Evolutionary conservation across 345 rosid species (phyloP), one percentile per base, ranked within the genome.

Genomic region (Rhodomyrtus tomentosa): DNA sequence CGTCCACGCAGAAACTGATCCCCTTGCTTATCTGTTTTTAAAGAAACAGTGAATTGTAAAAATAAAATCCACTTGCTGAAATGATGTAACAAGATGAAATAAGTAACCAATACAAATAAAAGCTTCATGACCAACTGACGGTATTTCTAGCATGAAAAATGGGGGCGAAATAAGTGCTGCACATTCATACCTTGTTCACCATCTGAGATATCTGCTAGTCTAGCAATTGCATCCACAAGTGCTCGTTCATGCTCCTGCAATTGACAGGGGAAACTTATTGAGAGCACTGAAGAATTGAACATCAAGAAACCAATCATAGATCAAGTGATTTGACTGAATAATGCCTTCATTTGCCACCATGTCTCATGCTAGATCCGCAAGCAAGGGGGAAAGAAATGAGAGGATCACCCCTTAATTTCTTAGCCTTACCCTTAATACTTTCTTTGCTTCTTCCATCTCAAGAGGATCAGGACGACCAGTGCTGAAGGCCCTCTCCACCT

Each of bases 401-500:
- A 83, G 40, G 36, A 59, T 59, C 73, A 59, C 73, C 87, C 50
- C 49, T 79, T 56, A 84, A 53, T 45, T 68, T 45, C 79, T 82
- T 88, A 50, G 85, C 80, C 91, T 72, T 85, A 95, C 98, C 95
- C 92, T 93, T 84, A 95, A 86, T 80, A 91, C 87, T 92, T 89
- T 95, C 92, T 91, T 95, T 38, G 98, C 98, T 88, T 90, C 93
- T 88, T 93, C 95, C 86, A 95, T 87, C 91, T 94, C 96, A 83
- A 88, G 92, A 84, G 96, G 96, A 89, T 95, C 93, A 50, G 96
- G 92, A 86, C 88, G 94, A 84, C 90, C 90, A 85, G 92, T 74
- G 73, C 90, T 89, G 87, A 94, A 92, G 73, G 93, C 91, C 90
- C 93, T 94, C 89, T 95, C 98, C 89, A 95, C 98, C 98, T 94